Percentiles rank a stretch among this genome's conserved stretches.
phyloP scores from a whole-genome alignment of 345 rosid genomes.

The Citrus australasica region DNA sequence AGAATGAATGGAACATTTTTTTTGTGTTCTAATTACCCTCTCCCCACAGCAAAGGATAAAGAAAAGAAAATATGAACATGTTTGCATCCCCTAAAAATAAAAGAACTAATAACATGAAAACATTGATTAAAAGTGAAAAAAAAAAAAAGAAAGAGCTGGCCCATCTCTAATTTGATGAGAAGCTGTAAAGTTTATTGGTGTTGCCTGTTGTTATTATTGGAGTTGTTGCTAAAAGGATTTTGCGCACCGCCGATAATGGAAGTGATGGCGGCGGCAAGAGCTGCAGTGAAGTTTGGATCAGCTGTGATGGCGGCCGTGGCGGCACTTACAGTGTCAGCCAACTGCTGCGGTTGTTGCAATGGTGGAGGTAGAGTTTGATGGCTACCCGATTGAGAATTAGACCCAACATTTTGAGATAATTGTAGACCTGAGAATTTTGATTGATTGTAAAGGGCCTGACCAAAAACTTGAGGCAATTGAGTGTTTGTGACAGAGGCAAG shows the following conservation, averaged over 20 bases:
- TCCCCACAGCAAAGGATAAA: slow-evolving; percentile 3
- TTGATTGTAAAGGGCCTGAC: slow-evolving; percentile 74
- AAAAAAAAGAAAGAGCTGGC: not conserved
- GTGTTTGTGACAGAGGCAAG: slow-evolving; percentile 21
- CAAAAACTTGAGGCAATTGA: slow-evolving; percentile 55
- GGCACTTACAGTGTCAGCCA: slow-evolving; percentile 59
- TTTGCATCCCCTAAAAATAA: slow-evolving; percentile 21
- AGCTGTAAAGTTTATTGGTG: slow-evolving; percentile 22
- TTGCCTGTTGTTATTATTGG: slow-evolving; percentile 12
- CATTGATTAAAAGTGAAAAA: not conserved
- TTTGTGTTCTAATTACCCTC: slow-evolving; percentile 7
- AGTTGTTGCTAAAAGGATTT: slow-evolving; percentile 23
- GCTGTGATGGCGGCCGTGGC: slow-evolving; percentile 88
- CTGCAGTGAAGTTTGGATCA: slow-evolving; percentile 92
- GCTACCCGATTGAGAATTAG: slow-evolving; percentile 28
- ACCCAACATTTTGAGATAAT: slow-evolving; percentile 47
- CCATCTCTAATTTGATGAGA: slow-evolving; percentile 19
- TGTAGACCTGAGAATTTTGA: slow-evolving; percentile 90
- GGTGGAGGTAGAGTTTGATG: slow-evolving; percentile 30
- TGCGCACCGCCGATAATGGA: slow-evolving; percentile 68
- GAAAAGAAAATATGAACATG: slow-evolving; percentile 30
- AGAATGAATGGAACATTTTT: slow-evolving; percentile 24
- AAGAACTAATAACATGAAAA: not conserved
- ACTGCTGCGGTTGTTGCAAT: slow-evolving; percentile 28
- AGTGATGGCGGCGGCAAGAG: slow-evolving; percentile 83